Evolutionary conservation across 495 filamentous ascomycete genomes (phyloP).

Genomic region (Penicillium coprophilum): DNA sequence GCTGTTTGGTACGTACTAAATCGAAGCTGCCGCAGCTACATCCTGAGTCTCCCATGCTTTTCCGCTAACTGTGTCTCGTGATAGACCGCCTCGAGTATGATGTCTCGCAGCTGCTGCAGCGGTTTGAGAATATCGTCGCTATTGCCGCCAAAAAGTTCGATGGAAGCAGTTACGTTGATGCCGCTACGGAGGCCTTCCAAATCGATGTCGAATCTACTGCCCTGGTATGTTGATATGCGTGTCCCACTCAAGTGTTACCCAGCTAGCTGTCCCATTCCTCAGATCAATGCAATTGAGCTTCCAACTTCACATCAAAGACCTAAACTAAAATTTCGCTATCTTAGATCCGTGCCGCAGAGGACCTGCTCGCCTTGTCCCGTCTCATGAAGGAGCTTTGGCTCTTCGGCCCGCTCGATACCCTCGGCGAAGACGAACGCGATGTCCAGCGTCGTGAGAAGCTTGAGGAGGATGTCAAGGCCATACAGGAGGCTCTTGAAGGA

Average conservation of each 20-base stretch:
- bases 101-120: conserved; percentile 55
- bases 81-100: conserved; percentile 56
- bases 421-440: conserved; percentile 52
- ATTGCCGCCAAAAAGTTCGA: conserved; percentile 45
- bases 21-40: neutral
- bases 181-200: conserved; percentile 59
- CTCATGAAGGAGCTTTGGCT: conserved; percentile 73
- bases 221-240: conserved; percentile 47
- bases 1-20: neutral
- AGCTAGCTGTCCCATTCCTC: neutral
- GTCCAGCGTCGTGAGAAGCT: conserved; percentile 44
- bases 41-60: neutral
- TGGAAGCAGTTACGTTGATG: conserved; percentile 37
- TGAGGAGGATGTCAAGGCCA: conserved; percentile 49
- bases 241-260: neutral
- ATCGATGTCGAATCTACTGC: conserved; percentile 64
- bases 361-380: conserved; percentile 61
- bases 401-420: conserved; percentile 66
- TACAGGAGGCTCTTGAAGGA: conserved; percentile 49
- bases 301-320: neutral
- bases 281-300: neutral
- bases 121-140: conserved; percentile 62
- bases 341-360: conserved; percentile 67
- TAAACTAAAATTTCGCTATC: neutral
- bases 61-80: conserved; percentile 14